Conservation (phyloP, 768 basidiomycete species). For the Mycena albidolilacea region DNA sequence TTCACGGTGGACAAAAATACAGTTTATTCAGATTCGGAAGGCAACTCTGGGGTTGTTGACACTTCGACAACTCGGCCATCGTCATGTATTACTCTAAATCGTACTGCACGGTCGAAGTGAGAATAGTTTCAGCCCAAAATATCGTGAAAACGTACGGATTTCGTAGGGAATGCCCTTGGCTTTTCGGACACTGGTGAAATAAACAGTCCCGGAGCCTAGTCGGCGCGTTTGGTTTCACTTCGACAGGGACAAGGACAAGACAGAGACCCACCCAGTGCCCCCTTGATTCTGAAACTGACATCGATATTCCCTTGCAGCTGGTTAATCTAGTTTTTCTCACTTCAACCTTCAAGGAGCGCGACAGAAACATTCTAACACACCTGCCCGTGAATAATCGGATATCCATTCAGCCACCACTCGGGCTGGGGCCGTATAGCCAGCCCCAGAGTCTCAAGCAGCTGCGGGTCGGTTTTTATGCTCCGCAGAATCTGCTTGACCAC, state of each 20-base stretch:
- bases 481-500: conserved; percentile 78
- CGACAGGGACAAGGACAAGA: background rate
- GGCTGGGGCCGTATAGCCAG: conserved; percentile 76
- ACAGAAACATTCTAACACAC: conserved; percentile 58
- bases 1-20: background rate
- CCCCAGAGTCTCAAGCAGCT: conserved; percentile 70
- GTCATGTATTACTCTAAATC: conserved; percentile 78
- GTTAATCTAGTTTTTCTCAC: conserved; percentile 65
- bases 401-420: conserved; percentile 84
- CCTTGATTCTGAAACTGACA: conserved; percentile 81
- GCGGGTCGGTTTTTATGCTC: conserved; percentile 67
- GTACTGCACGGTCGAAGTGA: conserved; percentile 56
- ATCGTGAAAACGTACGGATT: conserved; percentile 64
- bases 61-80: conserved; percentile 63
- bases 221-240: background rate
- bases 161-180: conserved; percentile 80
- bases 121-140: background rate
- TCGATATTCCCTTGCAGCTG: conserved; percentile 85
- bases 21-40: conserved; percentile 4
- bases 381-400: conserved; percentile 78
- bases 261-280: conserved; percentile 69
- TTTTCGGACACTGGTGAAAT: conserved; percentile 88
- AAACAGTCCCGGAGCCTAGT: conserved; percentile 80
- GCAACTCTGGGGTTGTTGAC: conserved; percentile 11
- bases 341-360: background rate